Evolutionary conservation across 2,329 filamentous ascomycete species (phyloP), one percentile per base, ranked within the genome.

Genomic region (Ceratocystis papillata): DNA sequence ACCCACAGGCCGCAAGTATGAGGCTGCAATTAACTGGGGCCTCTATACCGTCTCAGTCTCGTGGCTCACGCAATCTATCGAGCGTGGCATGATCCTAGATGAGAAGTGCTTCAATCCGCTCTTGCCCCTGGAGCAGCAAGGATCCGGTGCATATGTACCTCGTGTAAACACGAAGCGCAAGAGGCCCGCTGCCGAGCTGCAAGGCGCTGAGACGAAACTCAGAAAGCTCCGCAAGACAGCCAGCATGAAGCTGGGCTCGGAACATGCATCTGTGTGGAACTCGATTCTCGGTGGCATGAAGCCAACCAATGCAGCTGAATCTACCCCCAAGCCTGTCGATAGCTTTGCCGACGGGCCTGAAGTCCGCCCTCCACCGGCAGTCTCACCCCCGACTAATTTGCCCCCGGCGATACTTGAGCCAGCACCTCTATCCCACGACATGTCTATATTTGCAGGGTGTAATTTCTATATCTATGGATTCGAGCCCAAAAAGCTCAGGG

Each of bases 11-110:
- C 89, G 90, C 68, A 99, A 99, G 75, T 99, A 96, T 74, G 83
- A 84, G 65, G 90, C 90, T 66, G 94, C 93, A n/a, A 85, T 83
- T 70, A 81, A 81, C 70, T 99, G 94, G 92, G 81, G 82, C 59
- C 83, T 96, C 70, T 84, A 84, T 64, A 84, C 91, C 28, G 90
- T 99, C 28, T 86, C 88, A 1, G 75, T 89, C 44, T 87, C 91
- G 72, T 99, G 94, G 94, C 82, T 97, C 46, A 78, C 86, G 63
- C 89, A 96, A 72, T 93, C 89, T 71, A 75, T 94, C 67, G 83
- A 88, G 69, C 83, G 94, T 69, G 90, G 91, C 66, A 94, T 99
- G 90, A 88, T 92, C 22, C 78, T 99, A 22, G 89, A 96, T 65
- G 94, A 97, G 74, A 76, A 79, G n/a, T 84, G 84, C 68, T 99